Evolutionary conservation across 2,329 filamentous ascomycete species (phyloP).

Genomic region (Orbilia oligospora): DNA sequence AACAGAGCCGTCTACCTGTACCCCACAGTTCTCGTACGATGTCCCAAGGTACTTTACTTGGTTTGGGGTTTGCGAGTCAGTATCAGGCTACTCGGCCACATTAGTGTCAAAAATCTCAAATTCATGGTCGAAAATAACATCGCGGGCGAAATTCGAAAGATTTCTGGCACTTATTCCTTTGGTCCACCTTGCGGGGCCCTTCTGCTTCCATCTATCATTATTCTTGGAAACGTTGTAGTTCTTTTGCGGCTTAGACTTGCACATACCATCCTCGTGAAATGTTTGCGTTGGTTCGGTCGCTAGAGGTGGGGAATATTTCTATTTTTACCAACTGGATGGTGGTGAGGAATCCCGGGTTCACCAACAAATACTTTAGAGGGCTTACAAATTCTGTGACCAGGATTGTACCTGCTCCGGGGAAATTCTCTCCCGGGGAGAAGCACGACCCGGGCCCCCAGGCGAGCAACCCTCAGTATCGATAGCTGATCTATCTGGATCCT

Average conservation of each 20-base stretch:
- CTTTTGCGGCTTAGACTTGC: conserved; percentile 58
- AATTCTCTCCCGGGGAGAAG: neutral
- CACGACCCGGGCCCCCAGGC: neutral
- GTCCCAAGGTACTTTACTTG: neutral
- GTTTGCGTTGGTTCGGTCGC: conserved; percentile 29
- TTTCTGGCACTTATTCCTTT: conserved; percentile 41
- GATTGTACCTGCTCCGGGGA: conserved; percentile 40
- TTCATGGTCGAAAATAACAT: conserved; percentile 52
- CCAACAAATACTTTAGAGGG: conserved; percentile 56
- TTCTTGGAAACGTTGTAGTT: conserved; percentile 44
- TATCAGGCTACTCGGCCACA: conserved; percentile 18
- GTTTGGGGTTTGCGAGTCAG: conserved; percentile 35
- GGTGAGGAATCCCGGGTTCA: conserved; percentile 32
- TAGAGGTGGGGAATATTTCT: conserved; percentile 47
- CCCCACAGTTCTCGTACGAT: conserved; percentile 6
- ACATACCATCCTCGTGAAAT: neutral
- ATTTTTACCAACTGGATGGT: conserved; percentile 47
- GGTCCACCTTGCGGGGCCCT: conserved; percentile 31
- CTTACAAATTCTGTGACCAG: conserved; percentile 60
- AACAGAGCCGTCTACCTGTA: neutral
- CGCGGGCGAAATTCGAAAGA: conserved; percentile 3
- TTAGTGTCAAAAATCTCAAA: conserved; percentile 55
- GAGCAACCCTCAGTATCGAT: conserved; percentile 4
- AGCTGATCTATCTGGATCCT: conserved; percentile 2
- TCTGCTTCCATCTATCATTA: conserved; percentile 41